Base-by-base conservation (phyloP, 73 alveolate species). In the Vitrella brassicaformis region DNA sequence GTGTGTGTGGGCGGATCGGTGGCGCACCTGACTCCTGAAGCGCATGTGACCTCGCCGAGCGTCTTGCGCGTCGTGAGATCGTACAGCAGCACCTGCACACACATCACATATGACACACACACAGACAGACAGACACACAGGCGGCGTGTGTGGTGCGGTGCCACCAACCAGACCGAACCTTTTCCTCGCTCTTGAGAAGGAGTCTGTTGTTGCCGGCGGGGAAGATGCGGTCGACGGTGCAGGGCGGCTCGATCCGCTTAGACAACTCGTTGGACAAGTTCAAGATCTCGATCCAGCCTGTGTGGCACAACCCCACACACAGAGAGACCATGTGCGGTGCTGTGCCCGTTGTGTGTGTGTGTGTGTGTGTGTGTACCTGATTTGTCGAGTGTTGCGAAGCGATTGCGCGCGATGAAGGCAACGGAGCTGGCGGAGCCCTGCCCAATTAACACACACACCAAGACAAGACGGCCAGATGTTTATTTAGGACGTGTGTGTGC, bases 11-110 rank as follows among this genome's bases (percentile, higher is more conserved):
- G n/a, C n/a, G n/a, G n/a, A n/a, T n/a, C n/a, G n/a, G n/a, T n/a
- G n/a, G n/a, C 82, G 19, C 45, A 75, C 22, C 82, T 73, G 47
- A 75, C 82, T 0, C 82, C 75, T 26, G 75, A 94, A 0, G 92
- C 78, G 25, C 85, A 73, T 84, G 92, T 85, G 28, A 93, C 75
- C 78, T 89, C 95, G 71, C 74, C 85, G 47, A 90, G 75, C 0
- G 87, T 85, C 88, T 90, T 90, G 74, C 90, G 78, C 14, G 93
- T 87, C 28, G 94, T 86, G 26, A 93, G 88, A 79, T 93, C 98
- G 80, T 87, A 93, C 76, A 93, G 84, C 31, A 88, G 87, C 19
- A 93, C 87, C 47, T 81, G 76, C 67, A 88, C 87, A 31, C 80
- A 90, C 67, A 80, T 81, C 71, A 84, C 75, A 47, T n/a, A n/a